Evolutionary conservation across 805 yeast species (phyloP).

Genomic region (Monosporozyma servazzii): DNA sequence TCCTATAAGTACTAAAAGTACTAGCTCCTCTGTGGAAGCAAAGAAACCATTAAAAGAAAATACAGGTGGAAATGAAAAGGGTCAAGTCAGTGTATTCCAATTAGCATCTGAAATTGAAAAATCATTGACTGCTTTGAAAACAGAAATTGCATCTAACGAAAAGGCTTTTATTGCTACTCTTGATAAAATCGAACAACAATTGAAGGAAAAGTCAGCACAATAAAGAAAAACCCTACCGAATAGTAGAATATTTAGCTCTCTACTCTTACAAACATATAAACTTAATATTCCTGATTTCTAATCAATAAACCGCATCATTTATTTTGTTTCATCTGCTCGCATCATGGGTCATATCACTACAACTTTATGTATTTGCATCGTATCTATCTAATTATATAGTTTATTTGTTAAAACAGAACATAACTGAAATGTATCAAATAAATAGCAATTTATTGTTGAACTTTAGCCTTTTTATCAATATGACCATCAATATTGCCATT

Average conservation of each 20-base stretch:
- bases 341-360: background rate
- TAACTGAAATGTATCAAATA: background rate
- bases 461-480: conserved; percentile 11
- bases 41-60: background rate
- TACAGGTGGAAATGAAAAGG: conserved; percentile 4
- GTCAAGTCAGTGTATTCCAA: conserved; percentile 21
- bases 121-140: conserved; percentile 14
- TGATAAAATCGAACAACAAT: conserved; percentile 14
- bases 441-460: background rate
- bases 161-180: conserved; percentile 12
- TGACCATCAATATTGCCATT: conserved; percentile 6
- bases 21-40: too few relatives aligned
- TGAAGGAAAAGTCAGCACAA: conserved; percentile 5
- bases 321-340: background rate
- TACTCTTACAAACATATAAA: background rate
- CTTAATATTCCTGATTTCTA: background rate
- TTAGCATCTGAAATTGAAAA: conserved; percentile 23
- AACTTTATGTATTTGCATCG: background rate
- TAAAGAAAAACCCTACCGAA: background rate
- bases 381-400: background rate
- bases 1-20: background rate
- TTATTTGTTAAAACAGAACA: too few relatives aligned
- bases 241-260: background rate
- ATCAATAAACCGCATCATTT: background rate
- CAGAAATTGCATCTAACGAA: conserved; percentile 15